Conservation (phyloP, 306 rosid species). For the Vigna hirtella region DNA sequence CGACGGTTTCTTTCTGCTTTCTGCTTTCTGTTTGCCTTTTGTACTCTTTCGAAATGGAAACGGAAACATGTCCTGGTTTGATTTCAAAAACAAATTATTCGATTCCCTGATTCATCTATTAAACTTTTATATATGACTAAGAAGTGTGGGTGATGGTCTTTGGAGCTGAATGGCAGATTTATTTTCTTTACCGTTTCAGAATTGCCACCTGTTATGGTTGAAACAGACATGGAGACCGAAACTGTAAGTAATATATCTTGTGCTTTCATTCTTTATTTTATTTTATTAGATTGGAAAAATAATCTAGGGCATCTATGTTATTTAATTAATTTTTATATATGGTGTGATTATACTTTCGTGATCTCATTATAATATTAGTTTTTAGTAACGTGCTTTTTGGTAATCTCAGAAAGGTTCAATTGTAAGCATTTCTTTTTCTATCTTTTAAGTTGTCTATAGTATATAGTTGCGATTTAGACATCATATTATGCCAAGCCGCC, state of each 20-base stretch:
- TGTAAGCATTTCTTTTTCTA: neutral
- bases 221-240: conserved; percentile 43
- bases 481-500: neutral
- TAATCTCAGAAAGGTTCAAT: neutral
- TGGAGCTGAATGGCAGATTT: conserved; percentile 32
- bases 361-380: neutral
- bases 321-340: neutral
- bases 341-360: neutral
- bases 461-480: neutral
- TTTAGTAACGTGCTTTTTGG: conserved; percentile 10
- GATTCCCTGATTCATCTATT: neutral
- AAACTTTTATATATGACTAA: neutral
- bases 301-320: neutral
- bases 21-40: neutral
- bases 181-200: conserved; percentile 32
- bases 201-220: conserved; percentile 40
- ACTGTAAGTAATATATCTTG: conserved; percentile 41
- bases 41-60: conserved; percentile 22
- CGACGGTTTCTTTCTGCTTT: conserved; percentile 4
- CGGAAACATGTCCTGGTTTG: neutral
- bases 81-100: neutral
- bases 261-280: neutral
- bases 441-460: neutral
- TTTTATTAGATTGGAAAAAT: neutral
- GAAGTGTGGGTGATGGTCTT: conserved; percentile 28